Percentiles rank a stretch among this genome's conserved stretches.
Evolutionary conservation across 148 eudicot genomes (phyloP).

Genomic region (Vaccinium vitisidaea): DNA sequence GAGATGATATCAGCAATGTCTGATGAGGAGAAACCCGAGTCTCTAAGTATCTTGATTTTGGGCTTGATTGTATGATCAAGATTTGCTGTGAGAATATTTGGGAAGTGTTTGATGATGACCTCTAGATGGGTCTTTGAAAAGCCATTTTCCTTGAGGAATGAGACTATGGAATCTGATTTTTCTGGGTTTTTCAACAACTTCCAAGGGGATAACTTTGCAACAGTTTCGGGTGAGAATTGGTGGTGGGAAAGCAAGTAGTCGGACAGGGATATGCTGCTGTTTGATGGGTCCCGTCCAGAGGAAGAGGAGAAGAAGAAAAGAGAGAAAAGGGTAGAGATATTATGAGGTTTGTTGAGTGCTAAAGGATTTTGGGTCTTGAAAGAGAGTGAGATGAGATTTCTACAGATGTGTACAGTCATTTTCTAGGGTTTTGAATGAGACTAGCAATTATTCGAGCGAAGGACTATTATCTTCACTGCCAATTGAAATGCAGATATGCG

Average conservation of each 20-base stretch:
- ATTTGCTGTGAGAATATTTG: constrained; percentile 6
- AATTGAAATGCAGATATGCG: no score
- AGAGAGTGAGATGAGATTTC: constrained; percentile 12
- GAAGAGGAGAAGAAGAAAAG: constrained; percentile 6
- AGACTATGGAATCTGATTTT: constrained; percentile 10
- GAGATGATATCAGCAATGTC: constrained; percentile 8
- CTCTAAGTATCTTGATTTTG: not conserved
- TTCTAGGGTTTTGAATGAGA: not conserved
- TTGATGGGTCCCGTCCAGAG: not conserved
- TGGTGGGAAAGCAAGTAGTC: constrained; percentile 24
- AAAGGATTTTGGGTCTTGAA: not conserved
- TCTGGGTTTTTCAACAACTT: constrained; percentile 7
- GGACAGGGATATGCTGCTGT: not conserved
- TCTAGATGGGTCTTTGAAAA: constrained; percentile 26
- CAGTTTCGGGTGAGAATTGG: constrained; percentile 21
- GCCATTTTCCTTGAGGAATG: constrained; percentile 20
- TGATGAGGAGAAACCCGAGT: not conserved
- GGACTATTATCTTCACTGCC: no score
- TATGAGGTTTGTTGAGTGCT: no score
- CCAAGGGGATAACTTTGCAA: constrained; percentile 10
- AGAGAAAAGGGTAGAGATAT: no score
- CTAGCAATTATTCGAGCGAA: no score
- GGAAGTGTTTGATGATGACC: constrained; percentile 3
- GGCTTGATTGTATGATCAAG: constrained; percentile 5
- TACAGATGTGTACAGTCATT: not conserved